A percentile compares a stretch with the other conserved stretches of the same genome.
phyloP scores from a whole-genome alignment of 2,329 filamentous ascomycete species.

The Cercospora berteroae region DNA sequence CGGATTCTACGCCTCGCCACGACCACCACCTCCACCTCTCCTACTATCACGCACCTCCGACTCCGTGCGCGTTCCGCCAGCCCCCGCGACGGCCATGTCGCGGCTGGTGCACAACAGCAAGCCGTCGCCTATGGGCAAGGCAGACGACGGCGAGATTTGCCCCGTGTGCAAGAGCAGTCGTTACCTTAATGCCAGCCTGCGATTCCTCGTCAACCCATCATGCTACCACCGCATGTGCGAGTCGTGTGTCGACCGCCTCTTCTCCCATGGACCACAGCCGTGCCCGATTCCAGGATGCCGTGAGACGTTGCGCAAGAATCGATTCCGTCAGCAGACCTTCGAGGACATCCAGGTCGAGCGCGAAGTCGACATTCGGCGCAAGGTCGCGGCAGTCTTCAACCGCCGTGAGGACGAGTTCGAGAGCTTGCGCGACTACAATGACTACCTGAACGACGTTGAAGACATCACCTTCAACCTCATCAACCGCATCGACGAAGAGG shows the following conservation, averaged over 20 bases:
- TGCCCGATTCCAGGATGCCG: constrained; percentile 89
- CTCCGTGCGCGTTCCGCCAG: not conserved
- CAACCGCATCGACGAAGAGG: constrained; percentile 65
- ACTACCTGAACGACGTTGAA: constrained; percentile 92
- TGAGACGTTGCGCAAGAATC: constrained; percentile 78
- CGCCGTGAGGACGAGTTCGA: constrained; percentile 89
- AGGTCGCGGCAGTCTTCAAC: constrained; percentile 78
- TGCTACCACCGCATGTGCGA: constrained; percentile 99
- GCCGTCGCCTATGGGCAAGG: constrained; percentile 25
- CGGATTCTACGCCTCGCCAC: not conserved
- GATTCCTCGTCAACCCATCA: constrained; percentile 94
- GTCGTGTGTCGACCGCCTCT: constrained; percentile 91
- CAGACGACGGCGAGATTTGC: constrained; percentile 62
- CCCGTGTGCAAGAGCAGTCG: constrained; percentile 96
- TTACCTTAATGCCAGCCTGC: constrained; percentile 91
- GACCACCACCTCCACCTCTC: not conserved
- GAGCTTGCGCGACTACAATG: constrained; percentile 77
- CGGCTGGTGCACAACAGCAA: constrained; percentile 33
- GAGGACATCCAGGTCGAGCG: constrained; percentile 83
- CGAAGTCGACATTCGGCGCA: constrained; percentile 85
- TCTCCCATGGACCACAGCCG: constrained; percentile 84
- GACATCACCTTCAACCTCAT: constrained; percentile 86
- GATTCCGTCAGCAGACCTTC: constrained; percentile 87
- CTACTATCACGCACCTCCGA: not conserved
- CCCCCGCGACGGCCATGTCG: constrained; percentile 32